Base-by-base conservation (phyloP, 2,329 filamentous ascomycete genomes). In the Sphaerostilbella broomeana region DNA sequence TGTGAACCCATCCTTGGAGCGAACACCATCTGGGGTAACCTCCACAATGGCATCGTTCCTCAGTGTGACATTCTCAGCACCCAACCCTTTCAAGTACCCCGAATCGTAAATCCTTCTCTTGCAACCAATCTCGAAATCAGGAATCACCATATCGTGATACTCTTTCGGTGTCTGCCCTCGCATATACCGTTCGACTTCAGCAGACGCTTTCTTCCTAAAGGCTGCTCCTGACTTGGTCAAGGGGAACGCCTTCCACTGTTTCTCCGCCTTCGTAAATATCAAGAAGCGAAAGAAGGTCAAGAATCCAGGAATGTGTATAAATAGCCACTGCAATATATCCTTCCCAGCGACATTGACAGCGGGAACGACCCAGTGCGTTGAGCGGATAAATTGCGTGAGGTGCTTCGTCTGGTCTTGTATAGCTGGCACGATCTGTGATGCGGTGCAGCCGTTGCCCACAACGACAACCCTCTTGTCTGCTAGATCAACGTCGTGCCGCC, bases 51-150 rank as follows among this genome's bases (percentile, higher is more conserved):
- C 62, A 17, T 72, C 65, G 1, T 73, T 69, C 0, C 72, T 75
- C 36, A 67, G 33, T 1, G 51, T 56, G 6, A 68, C 19, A 6
- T 76, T 76, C 0, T 68, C 57, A 4, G 69, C 57, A 25, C 77
- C 63, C 25, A 84, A 57, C 27, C 65, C 63, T 11, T 62, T 49
- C 15, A 77, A 65, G 62, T 80, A 83, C 1, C 63, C 64, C 3
- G 68, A 64, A 43, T 81, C 76, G 38, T 73, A 72, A 39, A 83
- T 72, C 11, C 77, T 67, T n/a, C 79, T 62, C 59, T 81, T 83
- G 59, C 78, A 82, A 2, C 77, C 77, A 11, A 81, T 57, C 30
- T 70, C 66, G 41, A 79, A 83, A 35, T 81, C 69, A 0, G 79
- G 79, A 1, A 76, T 75, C 24, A 83, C 54, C 6, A 79, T 65